Evolutionary conservation across 306 rosid species (phyloP), one percentile per base, ranked within the genome.

Genomic region (Dryas octopetala): DNA sequence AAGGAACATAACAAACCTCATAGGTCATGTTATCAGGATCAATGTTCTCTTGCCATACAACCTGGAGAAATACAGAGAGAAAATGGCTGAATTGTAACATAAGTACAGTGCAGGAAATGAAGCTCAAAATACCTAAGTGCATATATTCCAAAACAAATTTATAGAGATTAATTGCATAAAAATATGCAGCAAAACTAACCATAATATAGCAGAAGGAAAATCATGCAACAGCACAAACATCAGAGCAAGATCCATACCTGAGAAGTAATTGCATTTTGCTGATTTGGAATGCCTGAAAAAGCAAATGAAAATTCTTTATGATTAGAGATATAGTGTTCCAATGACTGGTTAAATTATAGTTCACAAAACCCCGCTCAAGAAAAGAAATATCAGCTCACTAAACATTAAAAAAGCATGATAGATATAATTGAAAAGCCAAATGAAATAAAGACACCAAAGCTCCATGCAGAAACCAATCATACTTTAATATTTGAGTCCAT

Each of bases 1-100:
- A 49, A 40, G 15, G 63, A 12, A 23, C 23, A 52, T 52, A 81
- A 49, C 74, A 47, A 68, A 93, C 97, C 98, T 93, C 96, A 66
- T 93, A 93, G 46, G 97, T 93, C 98, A 93, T 91, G 82, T 82
- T 87, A 83, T 93, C 98, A 14, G 91, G 97, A 85, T 91, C 97
- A 44, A 91, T 78, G 59, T 80, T 78, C 78, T 89, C 98, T 81
- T 93, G 97, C 97, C 96, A 93, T 68, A 70, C 52, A 65, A 77
- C 90, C 98, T 91, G 92, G 81, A 77, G 59, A 61, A 60, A 70
- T 59, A 79, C 64, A 85, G 60, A 55, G 57, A 2, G 71, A 74
- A 68, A 79, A 64, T 54, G 38, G 59, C 47, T 67, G 9, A 63
- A n/a, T 26, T 43, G 45, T 55, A 57, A 19, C 14, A 4, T 8